Evolutionary conservation across 2,329 filamentous ascomycete genomes (phyloP).

Genomic region (Monosporascus ibericus): DNA sequence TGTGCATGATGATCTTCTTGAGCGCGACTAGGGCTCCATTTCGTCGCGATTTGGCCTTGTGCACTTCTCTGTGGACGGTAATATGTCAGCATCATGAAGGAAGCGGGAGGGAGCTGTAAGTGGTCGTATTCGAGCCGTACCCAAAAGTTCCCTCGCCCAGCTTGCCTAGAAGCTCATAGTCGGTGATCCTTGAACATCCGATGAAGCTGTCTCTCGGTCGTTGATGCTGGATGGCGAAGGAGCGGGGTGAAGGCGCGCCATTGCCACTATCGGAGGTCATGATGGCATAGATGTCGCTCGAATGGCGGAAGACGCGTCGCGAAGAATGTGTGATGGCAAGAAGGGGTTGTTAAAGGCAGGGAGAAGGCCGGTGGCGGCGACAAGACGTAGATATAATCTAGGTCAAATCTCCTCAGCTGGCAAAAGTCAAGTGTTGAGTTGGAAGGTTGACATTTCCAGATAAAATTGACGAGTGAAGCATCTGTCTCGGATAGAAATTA

Average conservation of each 20-base stretch:
- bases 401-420: neutral
- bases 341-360: neutral
- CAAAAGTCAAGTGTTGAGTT: no score
- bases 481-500: no score
- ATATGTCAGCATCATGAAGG: conserved; percentile 12
- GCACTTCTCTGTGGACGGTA: conserved; percentile 61
- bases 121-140: conserved; percentile 36
- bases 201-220: conserved; percentile 59
- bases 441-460: neutral
- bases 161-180: conserved; percentile 76
- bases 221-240: conserved; percentile 51
- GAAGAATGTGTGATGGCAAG: neutral
- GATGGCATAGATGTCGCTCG: conserved; percentile 3
- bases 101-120: conserved; percentile 25
- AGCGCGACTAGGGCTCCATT: conserved; percentile 74
- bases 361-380: neutral
- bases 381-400: neutral
- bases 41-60: conserved; percentile 75
- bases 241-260: conserved; percentile 43
- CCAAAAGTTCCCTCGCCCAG: conserved; percentile 95
- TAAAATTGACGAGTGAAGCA: neutral
- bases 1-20: conserved; percentile 99
- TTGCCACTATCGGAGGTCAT: conserved; percentile 12
- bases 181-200: conserved; percentile 77
- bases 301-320: neutral